phyloP scores from a whole-genome alignment of 768 basidiomycete species.

The Holtermannia corniformis region DNA sequence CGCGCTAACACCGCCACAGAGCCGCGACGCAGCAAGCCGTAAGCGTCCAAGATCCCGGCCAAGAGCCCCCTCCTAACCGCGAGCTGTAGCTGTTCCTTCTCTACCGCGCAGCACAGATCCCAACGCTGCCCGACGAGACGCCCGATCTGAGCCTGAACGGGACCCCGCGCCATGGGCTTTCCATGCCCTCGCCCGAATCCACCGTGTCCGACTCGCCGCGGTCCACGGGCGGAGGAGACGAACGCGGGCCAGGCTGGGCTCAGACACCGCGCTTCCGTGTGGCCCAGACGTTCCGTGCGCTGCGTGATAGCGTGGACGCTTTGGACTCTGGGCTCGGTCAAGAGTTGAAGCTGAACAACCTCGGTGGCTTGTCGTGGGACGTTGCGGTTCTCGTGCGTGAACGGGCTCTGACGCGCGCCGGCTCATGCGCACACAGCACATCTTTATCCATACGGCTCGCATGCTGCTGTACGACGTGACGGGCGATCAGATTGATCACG shows the following conservation, averaged over 20 bases:
- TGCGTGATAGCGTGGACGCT: background rate
- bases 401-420: too few relatives aligned
- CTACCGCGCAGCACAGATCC: background rate
- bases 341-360: background rate
- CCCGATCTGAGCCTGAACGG: background rate
- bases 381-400: background rate
- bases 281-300: background rate
- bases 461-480: background rate
- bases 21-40: too few relatives aligned
- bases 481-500: background rate
- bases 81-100: background rate
- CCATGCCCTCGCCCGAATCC: background rate
- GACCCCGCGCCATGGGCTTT: background rate
- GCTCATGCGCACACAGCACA: too few relatives aligned
- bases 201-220: background rate
- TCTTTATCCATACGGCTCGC: background rate
- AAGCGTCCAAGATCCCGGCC: too few relatives aligned
- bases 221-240: background rate
- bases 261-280: background rate
- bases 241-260: background rate
- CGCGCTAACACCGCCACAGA: too few relatives aligned
- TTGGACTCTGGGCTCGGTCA: background rate
- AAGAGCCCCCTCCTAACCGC: too few relatives aligned
- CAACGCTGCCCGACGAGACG: background rate
- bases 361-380: background rate